Evolutionary conservation across 2,329 filamentous ascomycete genomes (phyloP).

Genomic region (Epichloe sylvatica): DNA sequence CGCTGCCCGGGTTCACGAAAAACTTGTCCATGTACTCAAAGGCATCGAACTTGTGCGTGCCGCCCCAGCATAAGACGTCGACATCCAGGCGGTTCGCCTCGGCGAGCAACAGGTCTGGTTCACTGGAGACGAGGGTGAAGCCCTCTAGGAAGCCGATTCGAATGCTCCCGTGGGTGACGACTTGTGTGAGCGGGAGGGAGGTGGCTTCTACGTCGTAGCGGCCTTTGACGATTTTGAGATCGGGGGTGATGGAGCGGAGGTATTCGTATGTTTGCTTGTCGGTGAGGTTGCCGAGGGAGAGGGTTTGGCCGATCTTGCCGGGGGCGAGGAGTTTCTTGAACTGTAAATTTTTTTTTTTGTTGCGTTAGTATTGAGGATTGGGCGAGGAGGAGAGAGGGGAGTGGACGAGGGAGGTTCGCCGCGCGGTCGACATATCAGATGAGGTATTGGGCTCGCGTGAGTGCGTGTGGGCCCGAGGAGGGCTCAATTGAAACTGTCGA

Average conservation of each 20-base stretch:
- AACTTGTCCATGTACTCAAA: conserved; percentile 65
- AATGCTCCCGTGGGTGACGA: conserved; percentile 51
- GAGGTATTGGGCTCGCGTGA: too few species aligned
- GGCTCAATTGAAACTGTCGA: too few species aligned
- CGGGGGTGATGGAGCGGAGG: conserved; percentile 58
- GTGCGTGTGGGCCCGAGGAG: too few species aligned
- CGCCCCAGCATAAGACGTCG: conserved; percentile 55
- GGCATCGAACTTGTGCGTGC: conserved; percentile 54
- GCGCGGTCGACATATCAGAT: too few species aligned
- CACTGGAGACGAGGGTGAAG: conserved; percentile 52
- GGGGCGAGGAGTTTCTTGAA: conserved; percentile 77
- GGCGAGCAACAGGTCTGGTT: conserved; percentile 52
- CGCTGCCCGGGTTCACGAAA: conserved; percentile 55
- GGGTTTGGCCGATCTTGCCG: conserved; percentile 69
- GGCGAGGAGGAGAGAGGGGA: too few species aligned
- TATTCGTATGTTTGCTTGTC: conserved; percentile 71
- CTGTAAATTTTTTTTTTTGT: conserved; percentile 25
- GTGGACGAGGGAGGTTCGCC: too few species aligned
- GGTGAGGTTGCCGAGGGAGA: conserved; percentile 69
- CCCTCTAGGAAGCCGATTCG: conserved; percentile 55
- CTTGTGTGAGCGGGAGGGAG: conserved; percentile 49
- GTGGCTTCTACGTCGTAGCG: conserved; percentile 54
- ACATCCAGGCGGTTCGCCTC: conserved; percentile 56
- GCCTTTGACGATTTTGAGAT: conserved; percentile 56
- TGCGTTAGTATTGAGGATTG: too few species aligned